These are phyloP conservation scores for Trichoderma sp. DNA, from an alignment of 2,329 filamentous ascomycete species.

Conservation along the genomic window DNA sequence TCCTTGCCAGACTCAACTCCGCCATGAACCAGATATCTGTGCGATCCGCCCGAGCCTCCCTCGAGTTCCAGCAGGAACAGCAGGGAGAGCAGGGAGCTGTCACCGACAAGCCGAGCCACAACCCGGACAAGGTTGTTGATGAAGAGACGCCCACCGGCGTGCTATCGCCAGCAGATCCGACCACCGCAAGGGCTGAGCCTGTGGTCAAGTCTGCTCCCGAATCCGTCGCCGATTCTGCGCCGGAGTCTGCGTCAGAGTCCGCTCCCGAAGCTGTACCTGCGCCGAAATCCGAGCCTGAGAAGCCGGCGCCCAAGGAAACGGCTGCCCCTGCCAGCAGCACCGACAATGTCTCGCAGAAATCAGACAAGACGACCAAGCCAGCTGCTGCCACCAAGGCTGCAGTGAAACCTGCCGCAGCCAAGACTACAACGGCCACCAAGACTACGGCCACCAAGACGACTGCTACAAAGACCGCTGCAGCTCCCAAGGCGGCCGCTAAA, in stretches of 20 bases:
- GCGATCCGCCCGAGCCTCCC: constrained; percentile 28
- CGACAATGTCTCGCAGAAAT: neutral
- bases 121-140: constrained; percentile 41
- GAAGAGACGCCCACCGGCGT: constrained; percentile 36
- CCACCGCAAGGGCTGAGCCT: constrained; percentile 12
- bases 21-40: constrained; percentile 24
- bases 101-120: constrained; percentile 36
- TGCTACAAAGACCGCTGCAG: constrained; percentile 24
- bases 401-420: neutral
- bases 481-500: constrained; percentile 20
- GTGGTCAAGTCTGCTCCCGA: neutral
- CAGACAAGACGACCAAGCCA: neutral
- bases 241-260: neutral
- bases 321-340: neutral
- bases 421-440: neutral
- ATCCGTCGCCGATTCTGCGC: neutral
- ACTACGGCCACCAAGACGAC: constrained; percentile 18
- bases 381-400: neutral
- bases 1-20: constrained; percentile 25
- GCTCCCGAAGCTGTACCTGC: neutral
- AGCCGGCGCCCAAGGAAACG: neutral
- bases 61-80: constrained; percentile 10
- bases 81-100: constrained; percentile 23
- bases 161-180: constrained; percentile 32
- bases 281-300: neutral